Base-by-base conservation (phyloP, 148 eudicot species). In the Talinum fruticosum region DNA sequence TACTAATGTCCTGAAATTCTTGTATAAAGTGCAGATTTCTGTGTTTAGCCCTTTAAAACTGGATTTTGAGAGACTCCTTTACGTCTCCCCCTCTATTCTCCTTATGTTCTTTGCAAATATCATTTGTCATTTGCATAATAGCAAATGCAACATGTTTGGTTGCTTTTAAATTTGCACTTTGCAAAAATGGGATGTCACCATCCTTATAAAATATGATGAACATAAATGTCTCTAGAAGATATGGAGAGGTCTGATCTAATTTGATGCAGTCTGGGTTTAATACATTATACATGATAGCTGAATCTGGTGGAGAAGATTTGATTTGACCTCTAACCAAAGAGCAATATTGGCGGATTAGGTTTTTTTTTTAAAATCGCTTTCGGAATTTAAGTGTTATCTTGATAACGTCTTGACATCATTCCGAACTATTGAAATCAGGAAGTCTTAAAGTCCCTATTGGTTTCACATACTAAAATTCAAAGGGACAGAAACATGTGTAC, bases 1-100 rank as follows among this genome's bases (percentile, higher is more conserved):
- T 72, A 57, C n/a, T n/a, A n/a, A n/a, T 53, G 59, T 72, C 13
- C 19, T 30, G 37, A 23, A 37, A 41, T 26, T 34, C 51, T 82
- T 66, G n/a, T 67, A 59, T 59, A 24, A 59, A 59, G 13, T 26
- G 65, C 24, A 23, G 2, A 59, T 59, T 59, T n/a, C n/a, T n/a
- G n/a, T n/a, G n/a, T n/a, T 53, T 21, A 53, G 49, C 29, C 26
- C 6, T 23, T 69, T 12, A 29, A 12, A 38, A 23, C 51, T 24
- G 73, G 18, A 28, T 1, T 4, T 69, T 69, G 49, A 69, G 23
- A n/a, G 45, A 2, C 59, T 21, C 21, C 59, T 53, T 53, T 8
- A 35, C 16, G 1, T 18, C 15, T 2, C 44, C 47, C 47, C 13
- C n/a, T n/a, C n/a, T n/a, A n/a, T n/a, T 41, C 47, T 10, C 1